phyloP scores from a whole-genome alignment of 2,329 filamentous ascomycete species.

The Penicillium sp. region DNA sequence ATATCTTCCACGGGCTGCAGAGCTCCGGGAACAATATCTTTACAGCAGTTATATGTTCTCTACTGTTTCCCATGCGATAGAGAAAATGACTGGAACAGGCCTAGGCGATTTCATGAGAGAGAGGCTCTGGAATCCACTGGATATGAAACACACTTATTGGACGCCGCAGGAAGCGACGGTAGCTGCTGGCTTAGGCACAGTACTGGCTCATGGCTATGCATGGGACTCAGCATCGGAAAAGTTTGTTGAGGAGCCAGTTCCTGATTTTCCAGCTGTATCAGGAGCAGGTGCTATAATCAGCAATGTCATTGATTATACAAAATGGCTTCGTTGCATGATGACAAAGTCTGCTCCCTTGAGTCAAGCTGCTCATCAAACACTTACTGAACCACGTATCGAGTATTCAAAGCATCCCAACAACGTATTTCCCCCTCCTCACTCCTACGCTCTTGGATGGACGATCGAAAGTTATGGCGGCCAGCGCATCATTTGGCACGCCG shows the following conservation, averaged over 20 bases:
- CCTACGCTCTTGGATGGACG: constrained; percentile 1
- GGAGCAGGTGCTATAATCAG: constrained; percentile 4
- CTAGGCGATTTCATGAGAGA: constrained; percentile 1
- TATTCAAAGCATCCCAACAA: not conserved
- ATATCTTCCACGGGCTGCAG: not conserved
- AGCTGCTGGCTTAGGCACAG: not conserved
- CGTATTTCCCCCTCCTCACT: not conserved
- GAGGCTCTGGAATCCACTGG: not conserved
- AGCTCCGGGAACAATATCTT: not conserved
- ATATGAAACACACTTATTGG: constrained; percentile 2
- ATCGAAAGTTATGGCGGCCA: not conserved
- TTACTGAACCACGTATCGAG: constrained; percentile 1
- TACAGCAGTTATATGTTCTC: constrained; percentile 8
- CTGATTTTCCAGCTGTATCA: constrained; percentile 3
- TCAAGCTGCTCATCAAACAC: not conserved
- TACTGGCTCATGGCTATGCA: constrained; percentile 1
- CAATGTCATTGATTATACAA: constrained; percentile 1
- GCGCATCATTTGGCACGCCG: constrained; percentile 2
- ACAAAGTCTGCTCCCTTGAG: constrained; percentile 1
- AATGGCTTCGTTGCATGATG: constrained; percentile 6
- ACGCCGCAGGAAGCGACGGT: constrained; percentile 1
- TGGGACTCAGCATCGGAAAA: not conserved
- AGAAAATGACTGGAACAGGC: not conserved
- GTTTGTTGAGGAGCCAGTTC: not conserved
- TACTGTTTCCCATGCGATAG: not conserved